Conservation (phyloP, 2,329 filamentous ascomycete species). For the Fusarium equiseti region DNA sequence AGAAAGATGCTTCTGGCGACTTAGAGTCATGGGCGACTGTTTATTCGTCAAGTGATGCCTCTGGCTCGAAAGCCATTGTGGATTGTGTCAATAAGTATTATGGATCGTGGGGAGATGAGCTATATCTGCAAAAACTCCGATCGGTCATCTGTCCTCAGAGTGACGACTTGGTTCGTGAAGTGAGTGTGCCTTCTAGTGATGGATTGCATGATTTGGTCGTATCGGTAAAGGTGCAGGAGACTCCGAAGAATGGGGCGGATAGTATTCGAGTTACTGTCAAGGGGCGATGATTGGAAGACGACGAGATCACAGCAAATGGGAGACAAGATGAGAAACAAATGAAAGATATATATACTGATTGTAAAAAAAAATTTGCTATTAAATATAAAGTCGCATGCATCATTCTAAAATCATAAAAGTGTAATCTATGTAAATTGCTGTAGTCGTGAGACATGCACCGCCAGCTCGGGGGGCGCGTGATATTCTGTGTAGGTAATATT, state of each 20-base stretch:
- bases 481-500: slow-evolving; percentile 4
- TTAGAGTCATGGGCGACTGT: background rate
- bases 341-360: background rate
- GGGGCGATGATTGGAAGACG: no score
- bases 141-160: no score
- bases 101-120: background rate
- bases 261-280: no score
- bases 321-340: background rate
- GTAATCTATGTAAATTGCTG: slow-evolving; percentile 5
- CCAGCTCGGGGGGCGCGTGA: background rate
- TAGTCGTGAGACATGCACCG: slow-evolving; percentile 10
- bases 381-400: slow-evolving; percentile 12
- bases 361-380: slow-evolving; percentile 3
- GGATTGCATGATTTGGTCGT: no score
- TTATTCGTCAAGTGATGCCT: fast-evolving
- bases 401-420: slow-evolving; percentile 14
- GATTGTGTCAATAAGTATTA: background rate
- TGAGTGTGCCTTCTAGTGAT: no score
- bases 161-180: no score
- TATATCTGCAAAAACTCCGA: background rate
- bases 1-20: no score
- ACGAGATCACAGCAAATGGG: background rate
- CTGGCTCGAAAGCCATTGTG: background rate
- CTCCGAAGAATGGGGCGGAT: no score
- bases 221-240: no score